Conservation (phyloP, 2,329 filamentous ascomycete species). For the Microsporum canis region DNA sequence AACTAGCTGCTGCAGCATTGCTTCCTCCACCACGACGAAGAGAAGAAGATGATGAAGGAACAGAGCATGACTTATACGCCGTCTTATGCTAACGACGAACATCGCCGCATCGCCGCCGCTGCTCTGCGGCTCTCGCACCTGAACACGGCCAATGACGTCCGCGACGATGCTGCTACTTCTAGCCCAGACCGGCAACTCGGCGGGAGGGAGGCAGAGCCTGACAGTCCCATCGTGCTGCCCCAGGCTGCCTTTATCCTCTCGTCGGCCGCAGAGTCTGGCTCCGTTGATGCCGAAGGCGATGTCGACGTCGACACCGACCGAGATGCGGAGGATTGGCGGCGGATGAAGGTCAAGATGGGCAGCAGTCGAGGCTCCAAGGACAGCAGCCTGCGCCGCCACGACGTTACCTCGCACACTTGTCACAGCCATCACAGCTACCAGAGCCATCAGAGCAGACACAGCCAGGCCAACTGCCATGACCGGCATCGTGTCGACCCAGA, state of each 20-base stretch:
- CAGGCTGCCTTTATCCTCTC: constrained; percentile 9
- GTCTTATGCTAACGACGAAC: constrained; percentile 1
- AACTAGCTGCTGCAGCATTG: too few species aligned
- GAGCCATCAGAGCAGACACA: neutral
- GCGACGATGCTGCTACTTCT: neutral
- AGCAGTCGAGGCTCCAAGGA: neutral
- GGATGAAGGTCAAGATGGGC: neutral
- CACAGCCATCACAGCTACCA: neutral
- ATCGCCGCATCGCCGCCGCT: constrained; percentile 2
- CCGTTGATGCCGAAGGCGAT: neutral
- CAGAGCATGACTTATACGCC: constrained; percentile 3
- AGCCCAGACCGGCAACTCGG: neutral
- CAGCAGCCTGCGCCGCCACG: neutral
- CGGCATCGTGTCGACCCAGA: neutral
- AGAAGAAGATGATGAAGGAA: neutral
- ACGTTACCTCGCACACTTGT: neutral
- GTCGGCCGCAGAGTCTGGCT: constrained; percentile 1
- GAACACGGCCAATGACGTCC: neutral
- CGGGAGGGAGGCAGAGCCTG: neutral
- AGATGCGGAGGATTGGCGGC: neutral
- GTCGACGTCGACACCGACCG: neutral
- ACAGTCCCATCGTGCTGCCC: neutral
- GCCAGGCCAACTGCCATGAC: neutral
- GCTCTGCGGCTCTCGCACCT: neutral
- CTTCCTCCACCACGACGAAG: neutral